Conservation (phyloP, 2,329 filamentous ascomycete genomes). For the Cryphonectria japonica region DNA sequence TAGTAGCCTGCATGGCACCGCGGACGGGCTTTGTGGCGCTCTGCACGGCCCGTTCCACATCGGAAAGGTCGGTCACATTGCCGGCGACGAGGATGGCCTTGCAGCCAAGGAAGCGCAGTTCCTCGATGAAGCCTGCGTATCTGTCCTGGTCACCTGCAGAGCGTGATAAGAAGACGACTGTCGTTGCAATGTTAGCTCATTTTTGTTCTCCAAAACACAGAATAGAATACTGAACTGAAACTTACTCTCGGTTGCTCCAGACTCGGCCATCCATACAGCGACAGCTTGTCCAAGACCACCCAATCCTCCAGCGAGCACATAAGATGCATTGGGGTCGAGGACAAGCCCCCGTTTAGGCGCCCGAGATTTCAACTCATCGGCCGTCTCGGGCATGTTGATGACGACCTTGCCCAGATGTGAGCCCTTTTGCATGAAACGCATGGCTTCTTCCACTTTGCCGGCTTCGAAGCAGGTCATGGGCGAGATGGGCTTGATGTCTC, state of each 20-base stretch:
- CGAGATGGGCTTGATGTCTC: conserved; percentile 28
- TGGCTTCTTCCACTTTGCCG: conserved; percentile 36
- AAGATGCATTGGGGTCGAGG: conserved; percentile 17
- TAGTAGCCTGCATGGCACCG: conserved; percentile 15
- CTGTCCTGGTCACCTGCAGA: not conserved
- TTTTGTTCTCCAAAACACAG: not conserved
- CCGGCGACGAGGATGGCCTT: conserved; percentile 9
- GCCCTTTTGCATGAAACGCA: conserved; percentile 45
- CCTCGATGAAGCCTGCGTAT: conserved; percentile 5
- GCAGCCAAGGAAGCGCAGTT: conserved; percentile 15
- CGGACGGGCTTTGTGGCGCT: not conserved
- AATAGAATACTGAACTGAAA: not conserved
- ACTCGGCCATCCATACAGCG: conserved; percentile 18
- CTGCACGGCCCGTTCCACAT: conserved; percentile 7
- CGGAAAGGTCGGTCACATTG: not conserved
- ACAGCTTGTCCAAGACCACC: conserved; percentile 15
- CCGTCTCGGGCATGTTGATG: conserved; percentile 33
- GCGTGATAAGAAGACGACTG: conserved; percentile 17
- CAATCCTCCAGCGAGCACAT: conserved; percentile 15
- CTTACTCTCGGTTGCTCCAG: conserved; percentile 4
- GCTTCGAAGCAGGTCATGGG: conserved; percentile 34
- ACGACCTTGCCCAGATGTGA: conserved; percentile 49
- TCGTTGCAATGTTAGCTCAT: not conserved
- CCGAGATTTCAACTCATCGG: conserved; percentile 7
- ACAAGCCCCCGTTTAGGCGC: not conserved